phyloP scores from a whole-genome alignment of 805 yeast genomes.

The Saccharomyces kudriavzevii region DNA sequence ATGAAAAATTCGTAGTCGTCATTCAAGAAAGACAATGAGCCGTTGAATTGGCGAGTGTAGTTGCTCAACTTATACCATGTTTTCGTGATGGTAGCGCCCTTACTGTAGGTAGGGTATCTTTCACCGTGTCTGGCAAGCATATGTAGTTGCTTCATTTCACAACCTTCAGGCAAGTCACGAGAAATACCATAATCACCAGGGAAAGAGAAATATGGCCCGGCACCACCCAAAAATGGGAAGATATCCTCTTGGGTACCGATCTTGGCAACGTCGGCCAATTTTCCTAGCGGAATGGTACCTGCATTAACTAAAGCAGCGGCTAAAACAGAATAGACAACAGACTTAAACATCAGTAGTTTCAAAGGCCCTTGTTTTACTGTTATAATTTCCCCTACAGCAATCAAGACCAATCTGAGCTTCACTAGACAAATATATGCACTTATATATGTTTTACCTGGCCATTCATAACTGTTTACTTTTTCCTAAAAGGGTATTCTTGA shows the following conservation, averaged over 20 bases:
- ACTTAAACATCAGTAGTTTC: not conserved
- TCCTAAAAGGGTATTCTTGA: not conserved
- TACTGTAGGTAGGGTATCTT: conserved; percentile 50
- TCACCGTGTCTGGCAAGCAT: conserved; percentile 73
- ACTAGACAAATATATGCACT: not conserved
- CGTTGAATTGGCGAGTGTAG: conserved; percentile 33
- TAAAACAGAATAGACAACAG: not conserved
- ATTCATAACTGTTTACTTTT: not conserved
- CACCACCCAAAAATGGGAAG: conserved; percentile 44
- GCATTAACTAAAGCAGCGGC: not conserved
- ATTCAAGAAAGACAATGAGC: conserved; percentile 47
- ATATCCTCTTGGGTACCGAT: conserved; percentile 29
- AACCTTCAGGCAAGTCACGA: conserved; percentile 38
- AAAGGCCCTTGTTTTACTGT: not conserved
- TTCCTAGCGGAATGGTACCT: not conserved
- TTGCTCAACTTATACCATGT: conserved; percentile 13
- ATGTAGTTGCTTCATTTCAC: conserved; percentile 59
- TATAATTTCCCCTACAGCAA: too few species aligned
- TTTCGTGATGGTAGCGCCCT: conserved; percentile 30
- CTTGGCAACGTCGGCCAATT: conserved; percentile 4
- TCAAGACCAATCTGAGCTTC: not conserved
- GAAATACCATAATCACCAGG: conserved; percentile 46
- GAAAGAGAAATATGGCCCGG: conserved; percentile 47
- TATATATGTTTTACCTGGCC: not conserved
- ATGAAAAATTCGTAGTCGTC: conserved; percentile 40